A percentile compares a stretch with the other conserved stretches of the same genome.
These are phyloP conservation scores for Lachnellula arida DNA, from an alignment of 2,329 filamentous ascomycete genomes.

Conservation along the genomic window DNA sequence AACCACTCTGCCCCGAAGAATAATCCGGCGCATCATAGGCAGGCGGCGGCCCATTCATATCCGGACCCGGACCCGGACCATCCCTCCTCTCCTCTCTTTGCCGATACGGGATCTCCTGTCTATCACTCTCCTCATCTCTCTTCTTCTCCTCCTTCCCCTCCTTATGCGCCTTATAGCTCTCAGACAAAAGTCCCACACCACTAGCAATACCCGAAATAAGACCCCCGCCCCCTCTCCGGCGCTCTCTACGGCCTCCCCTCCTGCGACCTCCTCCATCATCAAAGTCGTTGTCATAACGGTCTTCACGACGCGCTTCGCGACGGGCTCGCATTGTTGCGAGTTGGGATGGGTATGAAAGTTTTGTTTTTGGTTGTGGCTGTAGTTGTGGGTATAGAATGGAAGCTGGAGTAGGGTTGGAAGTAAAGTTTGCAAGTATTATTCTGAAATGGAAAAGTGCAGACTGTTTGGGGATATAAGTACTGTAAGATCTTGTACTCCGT, in stretches of 20 bases:
- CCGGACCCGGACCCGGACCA: not conserved
- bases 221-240: not conserved
- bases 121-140: not conserved
- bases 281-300: too few relatives aligned
- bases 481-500: too few relatives aligned
- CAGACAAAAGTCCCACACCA: slow-evolving; percentile 8
- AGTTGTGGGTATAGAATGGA: not conserved
- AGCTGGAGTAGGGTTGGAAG: not conserved
- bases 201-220: not conserved
- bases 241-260: not conserved
- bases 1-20: not conserved
- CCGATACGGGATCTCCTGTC: not conserved
- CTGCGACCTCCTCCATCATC: not conserved
- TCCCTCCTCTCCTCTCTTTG: not conserved
- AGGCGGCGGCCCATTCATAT: not conserved
- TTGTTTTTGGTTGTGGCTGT: not conserved
- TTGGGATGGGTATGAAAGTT: not conserved
- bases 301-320: not conserved
- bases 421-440: not conserved
- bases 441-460: not conserved
- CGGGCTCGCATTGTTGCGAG: not conserved
- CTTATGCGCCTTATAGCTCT: not conserved
- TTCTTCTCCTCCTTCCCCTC: not conserved
- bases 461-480: not conserved
- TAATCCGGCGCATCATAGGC: not conserved